Base-by-base conservation (phyloP, 2,329 filamentous ascomycete genomes). In the Cordyceps fumosorosea region DNA sequence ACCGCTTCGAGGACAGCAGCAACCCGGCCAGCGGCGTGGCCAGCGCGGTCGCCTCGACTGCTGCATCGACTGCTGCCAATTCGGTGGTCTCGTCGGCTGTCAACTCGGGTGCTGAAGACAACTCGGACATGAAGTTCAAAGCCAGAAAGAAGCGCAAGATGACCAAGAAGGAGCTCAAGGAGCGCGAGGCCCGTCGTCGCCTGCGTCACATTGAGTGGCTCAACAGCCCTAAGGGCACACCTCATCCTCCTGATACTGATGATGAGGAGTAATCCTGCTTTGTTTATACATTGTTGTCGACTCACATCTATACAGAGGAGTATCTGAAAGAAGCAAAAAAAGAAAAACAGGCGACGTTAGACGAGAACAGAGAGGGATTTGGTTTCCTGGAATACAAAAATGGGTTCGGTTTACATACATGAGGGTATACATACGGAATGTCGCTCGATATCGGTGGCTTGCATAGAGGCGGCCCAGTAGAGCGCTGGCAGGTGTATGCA, bases 81-180 rank as follows among this genome's bases (percentile, higher is more conserved):
- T 63, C 62, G 20, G 62, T 60, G 42, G 79, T 78, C 50, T 80
- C 80, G 55, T 86, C 86, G 55, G 87, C 89, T 2, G 87, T 87
- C 63, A 93, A 92, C 79, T 89, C 85, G 57, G 93, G 91, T n/a
- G 85, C 82, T 0, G 93, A 98, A 77, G 93, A 95, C 69, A 86
- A 86, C 64, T 81, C 71, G 75, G 89, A 75, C 64, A 84, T 99
- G 82, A 93, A 96, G 80, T 99, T 99, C 87, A 86, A 83, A 75
- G 82, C 89, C 11, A 86, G 83, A 77, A 95, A 93, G 84, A 97
- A 97, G 91, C 96, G 93, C 87, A 99, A 99, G 90, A 85, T 95
- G 85, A 99, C 95, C 62, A 91, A 96, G 81, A 92, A 92, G 78
- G 92, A 99, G 76, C 69, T 93, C 73, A 99, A 99, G 84, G 95